Evolutionary conservation across 2,329 filamentous ascomycete genomes (phyloP), one percentile per base, ranked within the genome.

Genomic region (Periglandula ipomoeae): DNA sequence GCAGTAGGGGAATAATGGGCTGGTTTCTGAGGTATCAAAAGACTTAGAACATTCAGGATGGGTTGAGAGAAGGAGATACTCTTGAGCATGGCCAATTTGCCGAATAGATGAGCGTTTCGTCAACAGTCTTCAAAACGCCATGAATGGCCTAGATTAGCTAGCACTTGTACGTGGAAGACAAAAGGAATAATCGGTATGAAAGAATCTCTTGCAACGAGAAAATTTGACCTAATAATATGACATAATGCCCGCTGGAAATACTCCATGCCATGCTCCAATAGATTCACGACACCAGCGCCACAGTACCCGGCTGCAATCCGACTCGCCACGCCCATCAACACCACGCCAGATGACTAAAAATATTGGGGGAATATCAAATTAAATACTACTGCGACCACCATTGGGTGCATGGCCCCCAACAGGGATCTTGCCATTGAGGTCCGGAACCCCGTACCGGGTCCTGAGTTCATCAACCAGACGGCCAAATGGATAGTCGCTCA

Each of bases 401-500:
- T 5, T 17, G n/a, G 35, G 9, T 17, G 35, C 4, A 7, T 19
- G 5, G n/a, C 10, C 3, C 1, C 39, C 38, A 13, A 4, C 9
- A 19, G 39, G n/a, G 30, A 23, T 35, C 47, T 30, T 24, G 32
- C 17, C 47, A 15, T 43, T 30, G 19, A 50, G 32, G 41, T 49
- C 47, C 2, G 51, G 49, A 26, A 65, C 48, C 24, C 58, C 61
- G 30, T 61, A 61, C 9, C 73, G 65, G 42, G 60, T 65, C 56
- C 75, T 78, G 48, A 88, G 60, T 24, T 73, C 62, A 26, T 76
- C 66, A 3, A 91, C 72, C 3, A 81, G 70, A 4, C 75, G 75
- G 0, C 85, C 85, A 58, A 87, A 70, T 13, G 76, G 73, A 61
- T 85, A 94, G 50, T 87, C 79, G 58, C 85, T 83, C 52, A 78